Evolutionary conservation across 768 basidiomycete species (phyloP), one percentile per base, ranked within the genome.

Genomic region (Boletus rex-veris): DNA sequence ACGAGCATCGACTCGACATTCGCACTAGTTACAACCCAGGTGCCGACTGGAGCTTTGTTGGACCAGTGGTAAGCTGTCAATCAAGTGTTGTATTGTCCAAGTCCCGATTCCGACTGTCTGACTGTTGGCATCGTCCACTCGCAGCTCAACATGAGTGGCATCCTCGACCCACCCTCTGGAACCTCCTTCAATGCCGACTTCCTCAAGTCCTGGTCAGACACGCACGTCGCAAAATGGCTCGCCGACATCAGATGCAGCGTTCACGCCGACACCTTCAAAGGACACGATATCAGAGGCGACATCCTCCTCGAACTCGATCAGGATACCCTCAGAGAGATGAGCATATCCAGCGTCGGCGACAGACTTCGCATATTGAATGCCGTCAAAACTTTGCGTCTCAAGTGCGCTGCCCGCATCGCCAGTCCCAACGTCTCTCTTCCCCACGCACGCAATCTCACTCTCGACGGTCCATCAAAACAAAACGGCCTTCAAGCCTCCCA

Each of bases 271-370:
- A 75, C 79, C 0, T 99, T 99, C 75, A 81, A 77, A 45, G 77
- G 80, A 5, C 90, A 96, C 73, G 96, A 99, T 66, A 96, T 99
- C 62, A 75, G 92, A 47, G 94, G 96, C 6, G 88, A 92, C 65
- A 85, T 99, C 19, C 73, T 99, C 16, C 78, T 98, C 46, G 97
- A 99, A 58, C 75, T 98, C 42, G 96, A 98, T 65, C 90, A 94
- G 70, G 71, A 75, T 7, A 87, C 85, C 3, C 74, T 99, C 46
- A 91, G 86, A 67, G 97, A 99, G 72, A 90, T 98, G 84, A 89
- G 89, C 14, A 81, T 99, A 28, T 63, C 77, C 31, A 92, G 88
- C 70, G 87, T 99, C 39, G 97, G 97, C 11, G 97, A 99, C 71
- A 77, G 95, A 45, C 82, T 98, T 8, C 81, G 92, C 65, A 88